Percentiles rank a stretch among this genome's conserved stretches.
Conservation (phyloP, 345 rosid species). For the Boechera retrofracta region DNA sequence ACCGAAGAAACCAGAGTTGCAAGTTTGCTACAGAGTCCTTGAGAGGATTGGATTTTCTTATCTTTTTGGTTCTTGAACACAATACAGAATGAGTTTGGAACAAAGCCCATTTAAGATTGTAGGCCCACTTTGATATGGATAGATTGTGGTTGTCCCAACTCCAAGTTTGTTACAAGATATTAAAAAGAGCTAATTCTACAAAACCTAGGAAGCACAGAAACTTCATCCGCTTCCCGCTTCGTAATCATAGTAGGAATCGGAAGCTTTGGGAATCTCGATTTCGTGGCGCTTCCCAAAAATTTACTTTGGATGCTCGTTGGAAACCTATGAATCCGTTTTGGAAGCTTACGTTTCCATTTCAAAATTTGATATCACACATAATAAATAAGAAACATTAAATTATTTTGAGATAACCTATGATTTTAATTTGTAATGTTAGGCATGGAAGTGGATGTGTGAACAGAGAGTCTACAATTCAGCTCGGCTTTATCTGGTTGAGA, state of each 20-base stretch:
- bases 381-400: too few relatives aligned
- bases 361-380: too few relatives aligned
- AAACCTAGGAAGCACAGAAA: too few relatives aligned
- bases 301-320: too few relatives aligned
- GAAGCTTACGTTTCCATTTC: too few relatives aligned
- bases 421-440: background rate
- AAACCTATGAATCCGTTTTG: too few relatives aligned
- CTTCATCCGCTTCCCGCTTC: too few relatives aligned
- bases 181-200: too few relatives aligned
- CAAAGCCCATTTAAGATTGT: conserved; percentile 1
- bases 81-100: background rate
- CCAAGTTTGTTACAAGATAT: too few relatives aligned
- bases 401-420: background rate
- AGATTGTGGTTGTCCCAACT: background rate
- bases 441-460: background rate
- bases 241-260: too few relatives aligned
- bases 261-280: too few relatives aligned
- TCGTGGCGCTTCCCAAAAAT: too few relatives aligned
- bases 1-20: background rate
- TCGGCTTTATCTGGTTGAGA: background rate
- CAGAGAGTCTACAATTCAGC: background rate
- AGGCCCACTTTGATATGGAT: background rate
- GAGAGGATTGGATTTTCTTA: background rate
- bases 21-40: background rate
- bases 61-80: background rate